phyloP scores from a whole-genome alignment of 1,284 basidiomycete species.

The Moesziomyces antarcticus region DNA sequence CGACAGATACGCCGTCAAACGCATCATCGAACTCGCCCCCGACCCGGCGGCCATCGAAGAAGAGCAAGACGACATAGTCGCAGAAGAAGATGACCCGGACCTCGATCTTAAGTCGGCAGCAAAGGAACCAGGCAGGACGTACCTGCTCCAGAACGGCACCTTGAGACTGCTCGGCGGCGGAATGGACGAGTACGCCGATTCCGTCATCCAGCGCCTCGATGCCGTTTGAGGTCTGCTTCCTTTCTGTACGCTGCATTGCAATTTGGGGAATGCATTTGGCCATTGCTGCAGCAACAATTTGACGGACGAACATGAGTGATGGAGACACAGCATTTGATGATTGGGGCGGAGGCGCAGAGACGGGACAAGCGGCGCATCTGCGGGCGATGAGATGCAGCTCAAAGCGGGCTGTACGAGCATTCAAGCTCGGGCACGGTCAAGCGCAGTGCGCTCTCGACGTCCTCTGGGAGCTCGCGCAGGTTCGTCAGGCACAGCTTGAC shows the following conservation, averaged over 20 bases:
- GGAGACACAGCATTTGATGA: background rate
- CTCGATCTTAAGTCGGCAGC: conserved; percentile 27
- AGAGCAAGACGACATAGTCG: conserved; percentile 45
- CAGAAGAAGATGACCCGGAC: conserved; percentile 57
- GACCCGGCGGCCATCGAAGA: conserved; percentile 35
- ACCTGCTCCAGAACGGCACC: conserved; percentile 70
- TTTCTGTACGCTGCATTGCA: too few species aligned
- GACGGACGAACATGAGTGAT: too few species aligned
- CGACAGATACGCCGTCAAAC: conserved; percentile 71
- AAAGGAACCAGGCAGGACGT: conserved; percentile 69
- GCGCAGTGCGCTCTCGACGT: background rate
- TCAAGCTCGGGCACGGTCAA: background rate
- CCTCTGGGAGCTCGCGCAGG: background rate
- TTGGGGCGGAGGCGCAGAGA: too few species aligned
- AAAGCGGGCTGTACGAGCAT: background rate
- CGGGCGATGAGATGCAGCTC: background rate
- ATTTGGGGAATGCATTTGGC: too few species aligned
- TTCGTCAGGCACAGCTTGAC: background rate
- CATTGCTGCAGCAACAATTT: too few species aligned
- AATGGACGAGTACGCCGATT: conserved; percentile 70
- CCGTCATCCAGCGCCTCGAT: conserved; percentile 54
- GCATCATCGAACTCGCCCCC: conserved; percentile 40
- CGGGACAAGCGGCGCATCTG: background rate
- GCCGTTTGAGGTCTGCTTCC: background rate
- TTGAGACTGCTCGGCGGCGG: conserved; percentile 70